phyloP scores from a whole-genome alignment of 2,329 filamentous ascomycete species.

The Rutstroemia sp. region DNA sequence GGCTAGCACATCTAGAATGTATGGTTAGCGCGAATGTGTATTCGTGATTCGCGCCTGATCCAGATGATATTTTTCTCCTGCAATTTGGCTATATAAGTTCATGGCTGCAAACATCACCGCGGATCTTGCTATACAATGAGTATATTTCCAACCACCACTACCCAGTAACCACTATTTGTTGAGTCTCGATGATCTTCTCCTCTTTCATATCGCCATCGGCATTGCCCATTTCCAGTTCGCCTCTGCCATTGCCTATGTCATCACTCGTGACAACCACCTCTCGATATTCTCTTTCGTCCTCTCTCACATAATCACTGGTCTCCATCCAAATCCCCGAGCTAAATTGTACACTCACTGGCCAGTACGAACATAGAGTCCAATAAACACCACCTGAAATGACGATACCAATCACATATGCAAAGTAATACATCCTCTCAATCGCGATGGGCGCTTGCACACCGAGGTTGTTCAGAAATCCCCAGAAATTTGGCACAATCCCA shows the following conservation, averaged over 20 bases:
- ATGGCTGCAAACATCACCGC: too few relatives aligned
- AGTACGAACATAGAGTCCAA: conserved; percentile 18
- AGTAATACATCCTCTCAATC: conserved; percentile 43
- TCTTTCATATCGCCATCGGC: neutral
- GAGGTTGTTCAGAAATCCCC: conserved; percentile 36
- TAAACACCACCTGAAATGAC: conserved; percentile 33
- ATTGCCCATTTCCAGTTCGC: too few relatives aligned
- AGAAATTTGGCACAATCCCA: conserved; percentile 35
- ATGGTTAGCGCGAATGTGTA: too few relatives aligned
- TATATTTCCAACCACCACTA: too few relatives aligned
- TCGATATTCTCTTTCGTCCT: conserved; percentile 16
- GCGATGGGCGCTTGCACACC: conserved; percentile 31
- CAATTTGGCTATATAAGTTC: too few relatives aligned
- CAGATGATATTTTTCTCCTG: too few relatives aligned
- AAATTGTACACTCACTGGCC: conserved; percentile 16
- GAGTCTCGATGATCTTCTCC: neutral
- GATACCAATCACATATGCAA: conserved; percentile 48
- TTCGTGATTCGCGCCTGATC: too few relatives aligned
- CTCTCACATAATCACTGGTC: conserved; percentile 30
- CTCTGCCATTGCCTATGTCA: neutral
- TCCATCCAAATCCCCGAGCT: conserved; percentile 28
- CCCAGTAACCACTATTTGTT: too few relatives aligned
- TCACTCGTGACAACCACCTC: neutral
- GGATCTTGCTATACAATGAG: too few relatives aligned
- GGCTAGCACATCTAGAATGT: too few relatives aligned